Conservation (phyloP, 2,329 filamentous ascomycete species). For the Cladosporium velox region DNA sequence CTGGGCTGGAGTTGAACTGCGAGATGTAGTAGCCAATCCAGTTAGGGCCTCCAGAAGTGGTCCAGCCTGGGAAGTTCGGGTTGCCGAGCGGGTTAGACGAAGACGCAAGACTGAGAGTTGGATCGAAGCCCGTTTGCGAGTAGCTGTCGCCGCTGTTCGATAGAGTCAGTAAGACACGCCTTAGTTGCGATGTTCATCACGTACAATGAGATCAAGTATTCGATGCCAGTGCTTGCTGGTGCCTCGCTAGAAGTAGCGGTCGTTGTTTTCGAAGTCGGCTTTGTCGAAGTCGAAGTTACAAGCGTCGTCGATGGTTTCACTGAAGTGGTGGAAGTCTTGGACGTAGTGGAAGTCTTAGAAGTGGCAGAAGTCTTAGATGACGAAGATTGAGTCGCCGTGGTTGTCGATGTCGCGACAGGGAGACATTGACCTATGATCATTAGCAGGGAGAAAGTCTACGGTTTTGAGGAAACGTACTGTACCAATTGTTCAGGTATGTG, state of each 20-base stretch:
- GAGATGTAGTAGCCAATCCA: constrained; percentile 56
- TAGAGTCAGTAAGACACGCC: constrained; percentile 24
- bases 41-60: constrained; percentile 50
- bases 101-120: constrained; percentile 54
- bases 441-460: background rate
- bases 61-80: constrained; percentile 51
- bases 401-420: constrained; percentile 1
- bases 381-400: background rate
- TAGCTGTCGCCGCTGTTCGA: constrained; percentile 58
- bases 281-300: background rate
- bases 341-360: background rate
- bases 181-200: background rate
- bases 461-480: background rate
- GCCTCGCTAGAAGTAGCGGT: background rate
- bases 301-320: background rate
- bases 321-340: background rate
- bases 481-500: background rate
- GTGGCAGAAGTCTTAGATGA: background rate
- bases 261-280: background rate
- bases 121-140: constrained; percentile 61
- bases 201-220: constrained; percentile 19
- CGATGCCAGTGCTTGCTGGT: background rate
- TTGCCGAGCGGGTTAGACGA: constrained; percentile 62
- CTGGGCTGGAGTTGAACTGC: constrained; percentile 46
- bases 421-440: constrained; percentile 10